These are phyloP conservation scores for Colletotrichum liaoningense DNA, from an alignment of 2,329 filamentous ascomycete species.

Conservation along the genomic window DNA sequence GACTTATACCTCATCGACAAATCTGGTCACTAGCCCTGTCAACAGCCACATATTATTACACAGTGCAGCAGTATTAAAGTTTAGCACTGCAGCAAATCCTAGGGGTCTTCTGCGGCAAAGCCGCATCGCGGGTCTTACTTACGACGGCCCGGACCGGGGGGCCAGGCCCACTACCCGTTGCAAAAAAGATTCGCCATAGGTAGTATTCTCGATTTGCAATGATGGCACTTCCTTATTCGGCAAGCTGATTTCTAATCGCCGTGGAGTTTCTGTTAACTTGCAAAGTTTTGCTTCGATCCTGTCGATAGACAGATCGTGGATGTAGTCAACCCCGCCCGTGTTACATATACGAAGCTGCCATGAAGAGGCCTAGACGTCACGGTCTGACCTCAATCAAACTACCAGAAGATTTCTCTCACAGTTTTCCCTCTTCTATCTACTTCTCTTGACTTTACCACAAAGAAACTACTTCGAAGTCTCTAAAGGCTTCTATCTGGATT, in stretches of 20 bases:
- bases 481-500: neutral
- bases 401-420: neutral
- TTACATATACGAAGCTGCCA: neutral
- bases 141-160: slow-evolving; percentile 1
- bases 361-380: neutral
- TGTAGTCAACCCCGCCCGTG: neutral
- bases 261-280: neutral
- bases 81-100: neutral
- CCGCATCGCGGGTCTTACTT: neutral
- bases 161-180: neutral
- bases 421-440: neutral
- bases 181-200: neutral
- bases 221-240: too few relatives aligned
- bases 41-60: neutral
- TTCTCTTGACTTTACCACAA: neutral
- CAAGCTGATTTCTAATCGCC: slow-evolving; percentile 3
- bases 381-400: neutral
- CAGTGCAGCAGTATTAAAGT: neutral
- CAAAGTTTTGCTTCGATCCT: neutral
- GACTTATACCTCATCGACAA: neutral
- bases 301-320: neutral
- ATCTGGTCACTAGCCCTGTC: neutral
- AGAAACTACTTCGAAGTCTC: neutral
- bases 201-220: slow-evolving; percentile 1
- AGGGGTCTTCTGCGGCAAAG: neutral